Conservation (phyloP, 768 basidiomycete species). For the Amyloporia xantha region DNA sequence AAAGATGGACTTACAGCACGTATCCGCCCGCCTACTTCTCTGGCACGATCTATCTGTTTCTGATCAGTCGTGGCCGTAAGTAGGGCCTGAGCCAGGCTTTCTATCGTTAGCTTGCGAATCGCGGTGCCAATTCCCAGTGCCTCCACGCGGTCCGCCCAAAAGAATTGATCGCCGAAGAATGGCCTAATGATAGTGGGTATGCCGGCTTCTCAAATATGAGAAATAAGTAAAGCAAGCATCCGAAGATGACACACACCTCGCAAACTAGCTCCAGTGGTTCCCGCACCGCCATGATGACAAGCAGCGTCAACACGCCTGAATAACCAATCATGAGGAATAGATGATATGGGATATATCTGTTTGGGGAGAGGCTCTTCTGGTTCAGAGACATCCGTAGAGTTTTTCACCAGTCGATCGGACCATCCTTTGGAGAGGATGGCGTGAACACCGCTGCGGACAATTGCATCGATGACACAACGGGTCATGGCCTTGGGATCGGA, state of each 20-base stretch:
- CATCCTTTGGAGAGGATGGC: slow-evolving; percentile 97
- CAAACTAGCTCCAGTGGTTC: slow-evolving; percentile 91
- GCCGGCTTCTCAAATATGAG: slow-evolving; percentile 46
- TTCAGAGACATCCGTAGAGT: slow-evolving; percentile 46
- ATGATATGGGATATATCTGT: slow-evolving; percentile 78
- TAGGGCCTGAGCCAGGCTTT: slow-evolving; percentile 73
- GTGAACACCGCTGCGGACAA: slow-evolving; percentile 78
- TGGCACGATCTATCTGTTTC: slow-evolving; percentile 86
- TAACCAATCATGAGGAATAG: slow-evolving; percentile 94
- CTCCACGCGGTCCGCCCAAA: slow-evolving; percentile 98
- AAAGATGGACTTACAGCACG: slow-evolving; percentile 48
- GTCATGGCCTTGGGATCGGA: slow-evolving; percentile 94
- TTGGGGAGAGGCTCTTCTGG: slow-evolving; percentile 65
- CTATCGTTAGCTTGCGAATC: slow-evolving; percentile 81
- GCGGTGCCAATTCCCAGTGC: slow-evolving; percentile 87
- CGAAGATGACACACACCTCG: slow-evolving; percentile 52
- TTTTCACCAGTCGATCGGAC: slow-evolving; percentile 84
- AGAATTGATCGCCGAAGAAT: slow-evolving; percentile 97
- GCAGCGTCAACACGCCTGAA: slow-evolving; percentile 93
- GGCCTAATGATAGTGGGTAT: slow-evolving; percentile 95
- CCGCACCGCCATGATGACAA: slow-evolving; percentile 96
- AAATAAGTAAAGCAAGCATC: not conserved
- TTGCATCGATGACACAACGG: slow-evolving; percentile 81
- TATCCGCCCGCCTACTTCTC: slow-evolving; percentile 79
- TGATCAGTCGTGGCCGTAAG: slow-evolving; percentile 75